Conservation (phyloP, 2,329 filamentous ascomycete species). For the Alternaria gaisen region DNA sequence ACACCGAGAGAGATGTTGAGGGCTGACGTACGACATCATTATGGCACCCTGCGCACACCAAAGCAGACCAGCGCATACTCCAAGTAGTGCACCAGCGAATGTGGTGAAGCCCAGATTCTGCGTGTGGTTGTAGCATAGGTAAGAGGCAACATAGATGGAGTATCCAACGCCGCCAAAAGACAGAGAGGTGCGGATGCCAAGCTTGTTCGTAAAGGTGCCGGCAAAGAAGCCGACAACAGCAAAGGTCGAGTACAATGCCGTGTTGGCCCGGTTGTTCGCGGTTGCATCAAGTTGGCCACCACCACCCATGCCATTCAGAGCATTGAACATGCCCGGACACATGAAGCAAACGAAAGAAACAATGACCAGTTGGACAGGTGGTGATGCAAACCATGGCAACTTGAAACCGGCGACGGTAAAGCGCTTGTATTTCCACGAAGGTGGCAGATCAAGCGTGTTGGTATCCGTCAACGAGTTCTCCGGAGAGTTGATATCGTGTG, state of each 20-base stretch:
- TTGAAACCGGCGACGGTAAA: constrained; percentile 52
- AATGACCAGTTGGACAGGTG: constrained; percentile 58
- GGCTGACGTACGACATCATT: constrained; percentile 71
- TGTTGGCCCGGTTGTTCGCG: constrained; percentile 72
- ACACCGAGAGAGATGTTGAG: too few species aligned
- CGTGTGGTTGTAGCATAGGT: constrained; percentile 75
- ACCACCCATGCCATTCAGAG: constrained; percentile 61
- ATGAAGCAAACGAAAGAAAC: constrained; percentile 63
- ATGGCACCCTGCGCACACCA: constrained; percentile 87
- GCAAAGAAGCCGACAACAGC: constrained; percentile 71
- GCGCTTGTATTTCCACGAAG: constrained; percentile 59
- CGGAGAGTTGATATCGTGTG: constrained; percentile 39
- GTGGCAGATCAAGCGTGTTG: constrained; percentile 48
- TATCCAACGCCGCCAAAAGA: constrained; percentile 80
- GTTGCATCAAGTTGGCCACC: constrained; percentile 59
- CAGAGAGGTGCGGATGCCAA: constrained; percentile 74
- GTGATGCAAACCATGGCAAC: constrained; percentile 61
- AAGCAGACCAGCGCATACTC: constrained; percentile 79
- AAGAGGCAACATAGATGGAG: constrained; percentile 75
- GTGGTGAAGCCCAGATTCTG: constrained; percentile 74
- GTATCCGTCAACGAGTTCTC: constrained; percentile 46
- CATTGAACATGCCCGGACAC: constrained; percentile 65
- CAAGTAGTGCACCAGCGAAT: constrained; percentile 79
- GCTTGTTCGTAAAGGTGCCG: constrained; percentile 77
- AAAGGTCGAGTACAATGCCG: constrained; percentile 77